Conservation (phyloP, 768 basidiomycete species). For the Bullera alba region DNA sequence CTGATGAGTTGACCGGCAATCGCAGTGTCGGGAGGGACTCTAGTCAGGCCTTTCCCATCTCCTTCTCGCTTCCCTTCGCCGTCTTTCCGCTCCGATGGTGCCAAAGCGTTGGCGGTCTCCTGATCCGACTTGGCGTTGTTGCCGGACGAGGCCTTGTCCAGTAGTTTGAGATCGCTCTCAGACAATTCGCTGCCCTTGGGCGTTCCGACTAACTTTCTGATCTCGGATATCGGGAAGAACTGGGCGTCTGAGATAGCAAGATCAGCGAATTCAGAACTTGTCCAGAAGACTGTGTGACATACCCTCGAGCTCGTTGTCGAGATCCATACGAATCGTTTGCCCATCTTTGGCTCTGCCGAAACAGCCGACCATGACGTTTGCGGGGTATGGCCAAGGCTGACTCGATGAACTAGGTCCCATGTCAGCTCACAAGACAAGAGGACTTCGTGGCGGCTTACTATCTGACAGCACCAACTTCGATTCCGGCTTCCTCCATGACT, state of each 20-base stretch:
- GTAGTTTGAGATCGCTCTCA: constrained; percentile 53
- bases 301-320: constrained; percentile 96
- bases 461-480: constrained; percentile 71
- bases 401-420: constrained; percentile 35
- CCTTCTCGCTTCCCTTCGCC: constrained; percentile 25
- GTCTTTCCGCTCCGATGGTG: constrained; percentile 40
- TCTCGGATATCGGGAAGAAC: constrained; percentile 75
- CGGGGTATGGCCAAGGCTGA: constrained; percentile 70
- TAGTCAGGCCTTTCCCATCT: constrained; percentile 50
- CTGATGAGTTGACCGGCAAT: constrained; percentile 79
- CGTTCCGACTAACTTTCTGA: constrained; percentile 60
- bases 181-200: constrained; percentile 52
- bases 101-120: constrained; percentile 43
- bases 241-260: constrained; percentile 59
- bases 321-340: constrained; percentile 69
- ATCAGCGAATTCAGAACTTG: background rate
- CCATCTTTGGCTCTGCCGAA: constrained; percentile 61
- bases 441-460: constrained; percentile 53
- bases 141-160: constrained; percentile 33
- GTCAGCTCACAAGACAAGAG: too few relatives aligned
- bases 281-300: constrained; percentile 26
- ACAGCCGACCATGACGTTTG: constrained; percentile 84
- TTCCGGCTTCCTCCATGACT: constrained; percentile 92
- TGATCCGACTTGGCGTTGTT: constrained; percentile 39
- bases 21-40: constrained; percentile 67